Base-by-base conservation (phyloP, 2,329 filamentous ascomycete species). In the Clonostachys byssicola region DNA sequence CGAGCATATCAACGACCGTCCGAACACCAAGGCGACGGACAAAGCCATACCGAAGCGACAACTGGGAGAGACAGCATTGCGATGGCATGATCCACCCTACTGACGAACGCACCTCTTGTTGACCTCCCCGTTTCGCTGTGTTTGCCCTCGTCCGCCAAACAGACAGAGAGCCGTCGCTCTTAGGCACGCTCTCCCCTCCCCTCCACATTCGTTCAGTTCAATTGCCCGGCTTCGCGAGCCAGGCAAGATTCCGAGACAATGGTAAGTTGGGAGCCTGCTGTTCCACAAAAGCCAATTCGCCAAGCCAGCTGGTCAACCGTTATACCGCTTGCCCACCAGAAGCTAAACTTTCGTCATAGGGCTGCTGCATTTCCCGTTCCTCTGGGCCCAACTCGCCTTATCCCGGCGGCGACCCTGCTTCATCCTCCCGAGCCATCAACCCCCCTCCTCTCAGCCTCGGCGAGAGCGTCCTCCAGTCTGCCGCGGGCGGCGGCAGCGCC, bases 331-430 rank as follows among this genome's bases (percentile, higher is more conserved):
- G n/a, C 34, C n/a, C 43, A 44, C 14, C 34, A 14, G 16, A 42
- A 23, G 23, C 40, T 42, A 20, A 44, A 20, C 39, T 34, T 36
- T 17, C 40, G 13, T 42, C 12, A 8, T 51, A 81, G 80, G 80
- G 80, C 56, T 83, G 80, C 64, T 83, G 79, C 60, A 70, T 81
- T 58, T 83, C 79, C 40, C 71, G 68, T 43, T 67, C 75, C 34
- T 65, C 70, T 23, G 75, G 72, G 50, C 71, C 75, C 12, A 78
- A 77, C 60, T 77, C 76, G 44, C 77, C 77, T 18, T 80, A 80
- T 51, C 71, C 74, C 9, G 73, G 72, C 43, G 74, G 68, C 49
- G 68, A 65, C 34, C 63, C 71, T 23, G 75, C 76, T 35, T 70
- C 72, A 49, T 80, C 77, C 9, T 70, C 75, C 45, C 73, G 75